Conservation (phyloP, 352 stramenopile species). For the Globisporangium middletonii region DNA sequence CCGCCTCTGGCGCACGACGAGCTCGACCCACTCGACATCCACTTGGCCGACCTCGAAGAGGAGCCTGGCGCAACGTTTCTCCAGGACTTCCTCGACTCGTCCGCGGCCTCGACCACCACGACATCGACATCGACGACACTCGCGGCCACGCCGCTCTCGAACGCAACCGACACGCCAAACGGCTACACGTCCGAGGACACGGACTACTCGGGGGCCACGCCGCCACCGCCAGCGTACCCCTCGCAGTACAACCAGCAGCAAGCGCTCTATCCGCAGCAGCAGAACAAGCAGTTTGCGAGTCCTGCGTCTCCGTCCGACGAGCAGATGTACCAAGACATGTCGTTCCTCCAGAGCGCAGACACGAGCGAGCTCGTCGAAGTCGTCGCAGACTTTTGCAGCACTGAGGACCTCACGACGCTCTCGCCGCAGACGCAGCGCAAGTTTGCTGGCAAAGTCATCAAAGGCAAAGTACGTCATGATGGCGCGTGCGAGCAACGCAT, state of each 20-base stretch:
- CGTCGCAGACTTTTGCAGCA: slow-evolving; percentile 44
- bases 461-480: slow-evolving; percentile 48
- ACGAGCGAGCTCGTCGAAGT: slow-evolving; percentile 60
- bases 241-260: not conserved
- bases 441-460: slow-evolving; percentile 73
- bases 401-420: slow-evolving; percentile 39
- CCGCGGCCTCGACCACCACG: slow-evolving; percentile 6
- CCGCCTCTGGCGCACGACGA: slow-evolving; percentile 53
- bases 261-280: not conserved
- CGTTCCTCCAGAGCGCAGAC: slow-evolving; percentile 49
- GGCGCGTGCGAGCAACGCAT: not conserved
- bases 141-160: slow-evolving; percentile 17
- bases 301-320: slow-evolving; percentile 37
- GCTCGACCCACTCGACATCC: slow-evolving; percentile 63
- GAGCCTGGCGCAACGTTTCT: slow-evolving; percentile 60
- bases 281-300: not conserved
- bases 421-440: slow-evolving; percentile 40
- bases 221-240: not conserved
- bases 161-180: slow-evolving; percentile 45
- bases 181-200: slow-evolving; percentile 84
- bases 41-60: slow-evolving; percentile 61
- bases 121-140: slow-evolving; percentile 5
- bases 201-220: slow-evolving; percentile 64
- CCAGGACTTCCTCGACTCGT: slow-evolving; percentile 34
- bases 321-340: slow-evolving; percentile 74